Percentiles rank a stretch among this genome's conserved stretches.
These are phyloP conservation scores for Drechslerella dactyloides DNA, from an alignment of 2,329 filamentous ascomycete genomes.

Conservation along the genomic window DNA sequence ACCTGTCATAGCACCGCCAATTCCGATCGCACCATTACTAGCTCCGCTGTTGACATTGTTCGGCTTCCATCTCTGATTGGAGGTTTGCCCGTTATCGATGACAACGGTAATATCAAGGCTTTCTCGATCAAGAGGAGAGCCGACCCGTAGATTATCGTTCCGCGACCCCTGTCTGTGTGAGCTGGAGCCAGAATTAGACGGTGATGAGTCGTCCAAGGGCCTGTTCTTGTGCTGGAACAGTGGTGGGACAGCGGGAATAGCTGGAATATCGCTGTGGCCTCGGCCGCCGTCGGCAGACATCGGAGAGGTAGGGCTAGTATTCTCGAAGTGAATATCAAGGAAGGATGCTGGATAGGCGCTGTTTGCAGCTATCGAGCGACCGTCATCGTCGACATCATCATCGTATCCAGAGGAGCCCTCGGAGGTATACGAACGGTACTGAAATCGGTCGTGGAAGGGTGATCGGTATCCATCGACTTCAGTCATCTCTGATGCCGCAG, in stretches of 20 bases:
- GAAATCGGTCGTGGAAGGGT: slow-evolving; percentile 47
- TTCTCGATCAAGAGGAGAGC: slow-evolving; percentile 37
- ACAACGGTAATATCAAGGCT: slow-evolving; percentile 39
- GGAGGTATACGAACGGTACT: slow-evolving; percentile 25
- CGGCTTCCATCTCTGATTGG: slow-evolving; percentile 20
- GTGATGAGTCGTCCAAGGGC: slow-evolving; percentile 13
- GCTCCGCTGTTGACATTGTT: slow-evolving; percentile 24
- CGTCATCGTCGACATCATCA: slow-evolving; percentile 14
- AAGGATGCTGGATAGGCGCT: slow-evolving; percentile 45
- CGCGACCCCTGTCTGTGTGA: background rate
- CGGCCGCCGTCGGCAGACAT: slow-evolving; percentile 9
- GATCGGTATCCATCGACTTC: slow-evolving; percentile 47
- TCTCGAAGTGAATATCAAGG: slow-evolving; percentile 48
- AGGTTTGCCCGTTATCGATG: slow-evolving; percentile 32
- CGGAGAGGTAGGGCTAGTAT: slow-evolving; percentile 31
- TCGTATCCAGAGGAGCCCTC: slow-evolving; percentile 21
- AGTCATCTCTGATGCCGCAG: slow-evolving; percentile 32
- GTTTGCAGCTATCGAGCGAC: slow-evolving; percentile 32
- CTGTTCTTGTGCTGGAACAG: slow-evolving; percentile 46
- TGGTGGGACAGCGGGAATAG: slow-evolving; percentile 37
- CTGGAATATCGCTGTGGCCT: slow-evolving; percentile 26
- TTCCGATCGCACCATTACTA: slow-evolving; percentile 19
- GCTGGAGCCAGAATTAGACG: slow-evolving; percentile 15
- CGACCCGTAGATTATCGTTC: slow-evolving; percentile 9
- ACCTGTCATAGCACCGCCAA: slow-evolving; percentile 48